Conservation (phyloP, 345 rosid species). For the Psidium guajava region DNA sequence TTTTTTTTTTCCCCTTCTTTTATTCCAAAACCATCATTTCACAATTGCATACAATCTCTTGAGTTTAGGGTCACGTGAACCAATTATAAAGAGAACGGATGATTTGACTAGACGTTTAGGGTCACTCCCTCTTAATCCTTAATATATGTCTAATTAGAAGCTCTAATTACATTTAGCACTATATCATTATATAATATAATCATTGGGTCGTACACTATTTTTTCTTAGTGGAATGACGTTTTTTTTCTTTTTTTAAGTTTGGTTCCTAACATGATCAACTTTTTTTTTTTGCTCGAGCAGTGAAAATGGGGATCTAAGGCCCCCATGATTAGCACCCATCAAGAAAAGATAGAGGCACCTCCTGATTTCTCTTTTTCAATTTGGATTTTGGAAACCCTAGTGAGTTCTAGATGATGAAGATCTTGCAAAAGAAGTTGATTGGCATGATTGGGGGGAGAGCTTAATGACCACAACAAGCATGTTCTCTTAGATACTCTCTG, state of each 20-base stretch:
- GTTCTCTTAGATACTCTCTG: constrained; percentile 29
- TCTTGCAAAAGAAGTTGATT: not conserved
- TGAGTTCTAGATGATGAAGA: not conserved
- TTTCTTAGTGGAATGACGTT: accelerated
- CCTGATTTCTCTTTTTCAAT: not conserved
- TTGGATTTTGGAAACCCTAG: not conserved
- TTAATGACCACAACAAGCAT: constrained; percentile 30
- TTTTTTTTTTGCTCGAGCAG: not conserved
- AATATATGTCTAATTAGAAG: not conserved
- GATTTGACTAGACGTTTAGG: not conserved
- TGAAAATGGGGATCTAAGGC: not conserved
- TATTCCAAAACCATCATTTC: not conserved
- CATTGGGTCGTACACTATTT: not conserved
- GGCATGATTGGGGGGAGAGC: constrained; percentile 19
- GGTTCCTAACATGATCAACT: accelerated
- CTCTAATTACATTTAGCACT: not conserved
- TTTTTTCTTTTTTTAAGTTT: not conserved
- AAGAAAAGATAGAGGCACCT: not conserved
- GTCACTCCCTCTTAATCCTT: not conserved
- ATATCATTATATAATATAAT: not conserved
- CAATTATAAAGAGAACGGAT: not conserved
- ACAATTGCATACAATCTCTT: not conserved
- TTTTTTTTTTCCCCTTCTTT: not conserved
- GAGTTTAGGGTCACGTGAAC: not conserved
- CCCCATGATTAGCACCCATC: not conserved